phyloP scores from a whole-genome alignment of 768 basidiomycete genomes.

The Xanthoconium purpureum region DNA sequence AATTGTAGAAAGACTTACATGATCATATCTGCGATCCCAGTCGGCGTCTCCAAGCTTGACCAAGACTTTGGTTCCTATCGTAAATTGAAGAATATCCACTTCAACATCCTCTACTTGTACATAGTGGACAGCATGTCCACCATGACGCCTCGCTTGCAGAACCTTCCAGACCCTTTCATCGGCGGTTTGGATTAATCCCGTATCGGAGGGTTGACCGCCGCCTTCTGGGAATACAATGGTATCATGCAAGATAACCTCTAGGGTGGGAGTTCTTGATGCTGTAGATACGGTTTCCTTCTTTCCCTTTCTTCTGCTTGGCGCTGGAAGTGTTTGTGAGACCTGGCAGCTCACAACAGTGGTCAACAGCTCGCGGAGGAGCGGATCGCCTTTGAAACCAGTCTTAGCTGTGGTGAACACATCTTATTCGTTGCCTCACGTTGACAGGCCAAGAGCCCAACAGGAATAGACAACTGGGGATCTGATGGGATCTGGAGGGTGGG shows the following conservation, averaged over 20 bases:
- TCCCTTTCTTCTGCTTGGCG: conserved; percentile 44
- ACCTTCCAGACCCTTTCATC: conserved; percentile 56
- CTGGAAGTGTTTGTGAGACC: conserved; percentile 43
- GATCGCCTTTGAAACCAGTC: conserved; percentile 51
- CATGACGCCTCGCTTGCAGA: conserved; percentile 62
- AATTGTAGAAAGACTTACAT: conserved; percentile 43
- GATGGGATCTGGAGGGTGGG: conserved; percentile 53
- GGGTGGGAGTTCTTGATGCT: conserved; percentile 44
- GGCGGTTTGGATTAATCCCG: conserved; percentile 49
- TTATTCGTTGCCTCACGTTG: conserved; percentile 50
- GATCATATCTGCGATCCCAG: conserved; percentile 66
- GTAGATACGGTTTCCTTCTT: conserved; percentile 52
- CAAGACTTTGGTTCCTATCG: conserved; percentile 48
- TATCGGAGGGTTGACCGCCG: conserved; percentile 78
- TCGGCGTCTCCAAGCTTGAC: conserved; percentile 58
- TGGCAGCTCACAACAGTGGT: conserved; percentile 55
- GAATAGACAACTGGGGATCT: conserved; percentile 49
- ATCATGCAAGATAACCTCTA: conserved; percentile 71
- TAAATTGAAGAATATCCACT: conserved; percentile 46
- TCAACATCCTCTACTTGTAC: conserved; percentile 42
- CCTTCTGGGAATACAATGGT: conserved; percentile 83
- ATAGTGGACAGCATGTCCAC: conserved; percentile 75
- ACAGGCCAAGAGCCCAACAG: conserved; percentile 76
- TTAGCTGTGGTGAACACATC: conserved; percentile 6
- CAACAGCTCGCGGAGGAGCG: conserved; percentile 55